Conservation (phyloP, 495 filamentous ascomycete species). For the Neurospora sp. region DNA sequence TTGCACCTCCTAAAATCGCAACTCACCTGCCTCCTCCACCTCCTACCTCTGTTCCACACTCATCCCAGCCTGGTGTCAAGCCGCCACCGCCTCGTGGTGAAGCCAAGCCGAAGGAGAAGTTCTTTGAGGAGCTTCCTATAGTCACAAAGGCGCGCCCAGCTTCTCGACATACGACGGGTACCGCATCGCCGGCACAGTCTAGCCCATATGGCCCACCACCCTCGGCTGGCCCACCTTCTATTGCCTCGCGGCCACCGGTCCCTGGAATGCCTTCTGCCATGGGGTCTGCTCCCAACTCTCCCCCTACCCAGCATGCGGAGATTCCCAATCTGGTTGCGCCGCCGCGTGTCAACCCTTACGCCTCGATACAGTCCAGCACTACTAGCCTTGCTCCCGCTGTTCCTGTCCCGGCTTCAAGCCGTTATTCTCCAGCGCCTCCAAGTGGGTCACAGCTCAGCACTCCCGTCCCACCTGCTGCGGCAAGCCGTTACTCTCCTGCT, state of each 20-base stretch:
- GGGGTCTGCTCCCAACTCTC: not conserved
- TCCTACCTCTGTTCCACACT: constrained; percentile 21
- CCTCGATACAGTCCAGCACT: constrained; percentile 31
- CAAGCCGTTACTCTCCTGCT: constrained; percentile 45
- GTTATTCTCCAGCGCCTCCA: constrained; percentile 55
- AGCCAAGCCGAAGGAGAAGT: constrained; percentile 41
- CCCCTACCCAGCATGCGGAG: constrained; percentile 16
- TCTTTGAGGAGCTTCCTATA: constrained; percentile 84
- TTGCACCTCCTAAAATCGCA: constrained; percentile 42
- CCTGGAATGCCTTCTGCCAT: constrained; percentile 13
- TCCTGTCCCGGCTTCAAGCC: constrained; percentile 27
- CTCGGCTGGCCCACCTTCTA: constrained; percentile 21
- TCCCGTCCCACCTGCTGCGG: constrained; percentile 26
- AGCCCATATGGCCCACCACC: constrained; percentile 23
- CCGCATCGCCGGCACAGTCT: constrained; percentile 28
- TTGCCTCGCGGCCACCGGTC: constrained; percentile 5
- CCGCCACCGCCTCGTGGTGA: constrained; percentile 18
- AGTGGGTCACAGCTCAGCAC: constrained; percentile 26
- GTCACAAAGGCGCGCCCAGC: constrained; percentile 45
- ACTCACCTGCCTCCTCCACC: constrained; percentile 35
- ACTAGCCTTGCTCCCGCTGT: constrained; percentile 31
- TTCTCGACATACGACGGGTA: constrained; percentile 28
- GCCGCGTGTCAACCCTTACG: constrained; percentile 56
- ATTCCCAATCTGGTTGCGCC: constrained; percentile 38
- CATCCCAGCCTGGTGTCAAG: constrained; percentile 16